These are phyloP conservation scores for Paraphaeosphaeria minitans DNA, from an alignment of 2,329 filamentous ascomycete species.

Conservation along the genomic window DNA sequence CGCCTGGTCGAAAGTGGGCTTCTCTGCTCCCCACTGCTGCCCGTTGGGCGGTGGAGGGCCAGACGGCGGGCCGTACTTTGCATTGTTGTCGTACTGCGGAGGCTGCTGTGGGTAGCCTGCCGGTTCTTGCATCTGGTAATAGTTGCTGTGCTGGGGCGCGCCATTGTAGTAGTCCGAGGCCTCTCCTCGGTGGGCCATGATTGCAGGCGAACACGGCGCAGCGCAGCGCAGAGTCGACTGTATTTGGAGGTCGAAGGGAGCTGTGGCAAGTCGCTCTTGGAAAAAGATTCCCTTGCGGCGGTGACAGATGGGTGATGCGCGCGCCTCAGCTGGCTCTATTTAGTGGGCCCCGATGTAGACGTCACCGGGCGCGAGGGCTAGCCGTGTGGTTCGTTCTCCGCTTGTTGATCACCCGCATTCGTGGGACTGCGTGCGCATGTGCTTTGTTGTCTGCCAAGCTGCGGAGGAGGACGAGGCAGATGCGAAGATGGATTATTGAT, in stretches of 20 bases:
- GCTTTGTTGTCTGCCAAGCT: neutral
- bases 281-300: no score
- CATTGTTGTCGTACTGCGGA: constrained; percentile 34
- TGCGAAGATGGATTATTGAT: neutral
- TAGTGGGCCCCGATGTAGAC: constrained; percentile 2
- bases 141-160: constrained; percentile 30
- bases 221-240: neutral
- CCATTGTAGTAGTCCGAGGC: constrained; percentile 48
- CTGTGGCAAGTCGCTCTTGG: neutral
- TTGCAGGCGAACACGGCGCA: neutral
- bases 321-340: constrained; percentile 7
- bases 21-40: constrained; percentile 45
- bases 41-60: constrained; percentile 29
- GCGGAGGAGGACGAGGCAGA: neutral
- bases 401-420: constrained; percentile 4
- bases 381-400: neutral
- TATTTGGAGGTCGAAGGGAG: neutral
- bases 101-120: constrained; percentile 39
- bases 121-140: constrained; percentile 36
- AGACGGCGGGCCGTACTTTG: constrained; percentile 37
- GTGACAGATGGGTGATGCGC: neutral
- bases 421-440: neutral
- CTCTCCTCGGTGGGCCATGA: constrained; percentile 43
- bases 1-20: constrained; percentile 72
- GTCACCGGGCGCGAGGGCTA: constrained; percentile 1